Conservation (phyloP, 495 filamentous ascomycete species). For the Hyaloscypha hepaticicola region DNA sequence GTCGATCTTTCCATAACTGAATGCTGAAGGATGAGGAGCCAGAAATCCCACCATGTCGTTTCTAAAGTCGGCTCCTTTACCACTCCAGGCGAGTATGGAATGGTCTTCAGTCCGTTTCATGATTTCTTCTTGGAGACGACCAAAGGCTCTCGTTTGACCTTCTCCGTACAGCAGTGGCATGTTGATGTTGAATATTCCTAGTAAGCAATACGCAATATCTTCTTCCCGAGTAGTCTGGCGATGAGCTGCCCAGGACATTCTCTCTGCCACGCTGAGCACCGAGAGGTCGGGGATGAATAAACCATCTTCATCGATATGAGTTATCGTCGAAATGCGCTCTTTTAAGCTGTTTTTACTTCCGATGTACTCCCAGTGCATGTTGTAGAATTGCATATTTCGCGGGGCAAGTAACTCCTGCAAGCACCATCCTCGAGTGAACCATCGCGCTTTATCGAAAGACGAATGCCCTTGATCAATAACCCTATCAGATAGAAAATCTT, state of each 20-base stretch:
- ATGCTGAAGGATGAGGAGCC: constrained; percentile 4
- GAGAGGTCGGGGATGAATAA: not conserved
- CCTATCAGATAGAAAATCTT: not conserved
- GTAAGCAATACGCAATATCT: constrained; percentile 32
- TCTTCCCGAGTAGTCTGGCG: constrained; percentile 31
- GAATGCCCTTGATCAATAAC: no score
- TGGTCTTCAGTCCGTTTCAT: constrained; percentile 13
- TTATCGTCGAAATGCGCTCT: not conserved
- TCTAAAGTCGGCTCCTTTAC: constrained; percentile 4
- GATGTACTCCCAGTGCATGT: not conserved
- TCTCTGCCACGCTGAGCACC: not conserved
- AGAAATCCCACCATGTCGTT: constrained; percentile 12
- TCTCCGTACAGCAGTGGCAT: constrained; percentile 36
- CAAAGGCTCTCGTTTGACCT: constrained; percentile 18
- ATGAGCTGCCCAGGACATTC: constrained; percentile 28
- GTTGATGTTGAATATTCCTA: constrained; percentile 19
- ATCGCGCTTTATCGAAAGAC: not conserved
- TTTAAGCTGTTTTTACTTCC: not conserved
- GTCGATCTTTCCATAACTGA: constrained; percentile 5
- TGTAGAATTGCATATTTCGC: not conserved
- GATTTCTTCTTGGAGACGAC: constrained; percentile 34
- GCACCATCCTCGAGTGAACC: not conserved
- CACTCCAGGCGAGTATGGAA: not conserved
- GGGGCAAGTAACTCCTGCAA: not conserved
- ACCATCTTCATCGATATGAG: not conserved